Percentiles rank a stretch among this genome's conserved stretches.
These are phyloP conservation scores for Allium fistulosum DNA, from an alignment of 106 monocot genomes.

Conservation along the genomic window DNA sequence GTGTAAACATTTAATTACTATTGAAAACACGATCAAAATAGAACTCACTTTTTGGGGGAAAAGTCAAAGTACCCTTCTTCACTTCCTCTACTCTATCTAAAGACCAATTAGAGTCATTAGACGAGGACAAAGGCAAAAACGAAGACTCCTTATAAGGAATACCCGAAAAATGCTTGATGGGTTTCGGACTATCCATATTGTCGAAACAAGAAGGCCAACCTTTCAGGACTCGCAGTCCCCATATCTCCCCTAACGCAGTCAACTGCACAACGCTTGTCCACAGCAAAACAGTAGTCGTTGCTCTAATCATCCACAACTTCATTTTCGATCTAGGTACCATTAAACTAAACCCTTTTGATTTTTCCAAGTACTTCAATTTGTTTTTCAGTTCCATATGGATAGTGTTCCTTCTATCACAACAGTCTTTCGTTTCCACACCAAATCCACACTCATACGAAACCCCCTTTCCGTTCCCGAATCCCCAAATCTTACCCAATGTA, in stretches of 20 bases:
- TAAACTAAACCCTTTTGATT: slow-evolving; percentile 9
- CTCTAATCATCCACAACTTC: slow-evolving; percentile 76
- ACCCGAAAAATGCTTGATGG: background rate
- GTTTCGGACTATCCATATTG: background rate
- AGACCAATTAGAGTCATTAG: background rate
- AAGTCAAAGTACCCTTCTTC: slow-evolving; percentile 9
- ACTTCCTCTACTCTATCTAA: background rate
- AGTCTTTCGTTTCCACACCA: background rate
- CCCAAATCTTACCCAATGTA: background rate
- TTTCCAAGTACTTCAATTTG: slow-evolving; percentile 9
- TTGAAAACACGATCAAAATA: background rate
- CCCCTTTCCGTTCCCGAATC: slow-evolving; percentile 6
- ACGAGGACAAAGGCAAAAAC: slow-evolving; percentile 8
- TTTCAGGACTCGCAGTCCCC: slow-evolving; percentile 60
- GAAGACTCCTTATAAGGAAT: background rate
- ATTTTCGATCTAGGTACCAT: slow-evolving; percentile 42
- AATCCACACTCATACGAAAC: background rate
- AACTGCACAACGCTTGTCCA: slow-evolving; percentile 91
- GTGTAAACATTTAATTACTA: too few relatives aligned
- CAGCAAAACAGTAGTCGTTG: slow-evolving; percentile 53
- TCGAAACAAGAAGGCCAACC: slow-evolving; percentile 75
- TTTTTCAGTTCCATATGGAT: slow-evolving; percentile 14
- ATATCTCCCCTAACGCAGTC: slow-evolving; percentile 65
- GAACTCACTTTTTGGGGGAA: slow-evolving; percentile 65
- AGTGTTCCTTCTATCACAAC: slow-evolving; percentile 6